Percentiles rank a stretch among this genome's conserved stretches.
These are phyloP conservation scores for Nitzschia putrida DNA, from an alignment of 108 stramenopile species.

Conservation along the genomic window DNA sequence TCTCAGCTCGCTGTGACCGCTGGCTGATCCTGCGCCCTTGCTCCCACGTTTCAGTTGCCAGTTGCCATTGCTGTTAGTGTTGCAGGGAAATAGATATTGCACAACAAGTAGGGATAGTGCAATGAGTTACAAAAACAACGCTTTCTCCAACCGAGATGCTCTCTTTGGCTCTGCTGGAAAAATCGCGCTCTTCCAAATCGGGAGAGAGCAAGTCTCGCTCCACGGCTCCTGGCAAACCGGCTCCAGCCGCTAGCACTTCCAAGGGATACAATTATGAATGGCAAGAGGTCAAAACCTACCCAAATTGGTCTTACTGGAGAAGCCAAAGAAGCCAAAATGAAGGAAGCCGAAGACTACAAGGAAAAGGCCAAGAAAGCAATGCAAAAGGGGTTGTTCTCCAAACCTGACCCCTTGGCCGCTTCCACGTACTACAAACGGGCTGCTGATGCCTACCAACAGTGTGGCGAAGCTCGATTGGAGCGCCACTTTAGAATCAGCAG, in stretches of 20 bases:
- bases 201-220: constrained; percentile 3
- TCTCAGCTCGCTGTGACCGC: no score
- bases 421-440: constrained; percentile 84
- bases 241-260: constrained; percentile 19
- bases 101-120: no score
- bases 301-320: constrained; percentile 47
- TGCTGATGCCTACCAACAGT: constrained; percentile 77
- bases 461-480: constrained; percentile 72
- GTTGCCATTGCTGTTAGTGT: no score
- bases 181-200: constrained; percentile 7
- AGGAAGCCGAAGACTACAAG: constrained; percentile 78
- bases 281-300: constrained; percentile 10
- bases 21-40: no score
- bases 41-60: no score
- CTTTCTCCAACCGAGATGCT: constrained; percentile 70
- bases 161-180: constrained; percentile 65
- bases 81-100: no score
- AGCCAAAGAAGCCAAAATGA: constrained; percentile 69
- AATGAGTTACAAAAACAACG: constrained; percentile 69
- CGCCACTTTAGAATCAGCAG: constrained; percentile 66
- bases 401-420: constrained; percentile 75
- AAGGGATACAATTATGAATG: constrained; percentile 31
- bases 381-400: constrained; percentile 63
- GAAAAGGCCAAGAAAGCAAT: constrained; percentile 80
- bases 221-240: constrained; percentile 1